phyloP scores from a whole-genome alignment of 2,329 filamentous ascomycete species.

The Exophiala viscosa region DNA sequence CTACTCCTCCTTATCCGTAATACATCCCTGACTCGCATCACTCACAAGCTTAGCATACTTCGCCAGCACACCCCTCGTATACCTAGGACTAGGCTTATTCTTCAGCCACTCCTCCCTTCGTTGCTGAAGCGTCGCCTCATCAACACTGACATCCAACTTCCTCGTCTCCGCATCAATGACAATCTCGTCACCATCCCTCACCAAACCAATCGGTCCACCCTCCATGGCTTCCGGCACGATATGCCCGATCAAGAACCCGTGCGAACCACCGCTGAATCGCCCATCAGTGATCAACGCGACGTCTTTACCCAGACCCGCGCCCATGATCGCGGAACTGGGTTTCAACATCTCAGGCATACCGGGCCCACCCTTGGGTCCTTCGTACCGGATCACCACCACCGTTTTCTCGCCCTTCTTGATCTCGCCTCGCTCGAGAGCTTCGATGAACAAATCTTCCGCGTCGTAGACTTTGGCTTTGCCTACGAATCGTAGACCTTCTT shows the following conservation, averaged over 20 bases:
- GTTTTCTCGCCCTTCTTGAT: constrained; percentile 74
- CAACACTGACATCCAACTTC: constrained; percentile 62
- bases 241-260: constrained; percentile 84
- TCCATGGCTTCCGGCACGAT: constrained; percentile 84
- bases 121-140: constrained; percentile 60
- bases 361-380: constrained; percentile 68
- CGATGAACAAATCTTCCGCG: constrained; percentile 65
- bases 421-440: constrained; percentile 62
- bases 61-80: constrained; percentile 62
- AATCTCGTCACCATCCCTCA: constrained; percentile 75
- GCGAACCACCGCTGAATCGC: constrained; percentile 74
- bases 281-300: constrained; percentile 71
- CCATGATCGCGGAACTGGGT: constrained; percentile 69
- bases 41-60: constrained; percentile 60
- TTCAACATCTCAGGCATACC: constrained; percentile 76
- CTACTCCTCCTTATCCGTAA: constrained; percentile 39
- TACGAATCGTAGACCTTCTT: constrained; percentile 65
- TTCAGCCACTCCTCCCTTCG: constrained; percentile 59
- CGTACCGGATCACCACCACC: constrained; percentile 71
- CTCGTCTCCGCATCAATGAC: constrained; percentile 76
- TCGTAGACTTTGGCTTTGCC: constrained; percentile 70
- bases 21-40: constrained; percentile 48
- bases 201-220: constrained; percentile 78
- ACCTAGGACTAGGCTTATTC: constrained; percentile 53
- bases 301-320: constrained; percentile 65